phyloP scores from a whole-genome alignment of 164 flowering plant species.

The Sextonia rubra region DNA sequence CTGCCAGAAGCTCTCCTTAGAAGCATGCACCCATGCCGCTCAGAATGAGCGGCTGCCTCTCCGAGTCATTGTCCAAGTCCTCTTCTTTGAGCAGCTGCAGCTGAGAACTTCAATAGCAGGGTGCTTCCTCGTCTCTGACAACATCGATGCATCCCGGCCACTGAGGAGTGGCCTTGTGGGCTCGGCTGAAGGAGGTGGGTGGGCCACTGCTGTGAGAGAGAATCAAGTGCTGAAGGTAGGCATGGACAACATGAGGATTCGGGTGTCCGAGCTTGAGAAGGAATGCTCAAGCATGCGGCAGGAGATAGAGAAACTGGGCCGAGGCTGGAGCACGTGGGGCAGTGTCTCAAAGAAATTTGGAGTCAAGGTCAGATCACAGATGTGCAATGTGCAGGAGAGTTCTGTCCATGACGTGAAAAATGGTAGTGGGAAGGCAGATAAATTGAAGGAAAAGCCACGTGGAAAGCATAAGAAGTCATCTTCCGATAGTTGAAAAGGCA shows the following conservation, averaged over 20 bases:
- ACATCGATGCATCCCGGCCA: constrained; percentile 75
- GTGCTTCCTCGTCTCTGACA: constrained; percentile 85
- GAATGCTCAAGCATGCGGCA: constrained; percentile 86
- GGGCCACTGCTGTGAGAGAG: constrained; percentile 77
- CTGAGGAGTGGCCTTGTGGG: constrained; percentile 54
- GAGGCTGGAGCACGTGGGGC: constrained; percentile 51
- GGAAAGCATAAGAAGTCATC: constrained; percentile 49
- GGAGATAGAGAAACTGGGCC: constrained; percentile 77
- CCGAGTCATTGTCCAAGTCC: constrained; percentile 80
- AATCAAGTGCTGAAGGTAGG: constrained; percentile 88
- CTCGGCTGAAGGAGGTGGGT: constrained; percentile 53
- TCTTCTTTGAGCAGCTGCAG: constrained; percentile 93
- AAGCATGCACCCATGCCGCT: constrained; percentile 97
- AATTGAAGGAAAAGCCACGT: constrained; percentile 30
- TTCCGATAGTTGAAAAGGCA: constrained; percentile 14
- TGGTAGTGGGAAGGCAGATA: constrained; percentile 36
- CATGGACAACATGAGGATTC: constrained; percentile 80
- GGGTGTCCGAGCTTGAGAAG: constrained; percentile 86
- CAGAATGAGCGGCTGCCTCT: constrained; percentile 91
- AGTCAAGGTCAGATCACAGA: constrained; percentile 69
- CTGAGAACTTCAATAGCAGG: constrained; percentile 86
- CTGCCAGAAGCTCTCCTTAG: constrained; percentile 91
- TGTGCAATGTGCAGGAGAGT: constrained; percentile 91
- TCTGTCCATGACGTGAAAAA: constrained; percentile 56
- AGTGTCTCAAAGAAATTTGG: constrained; percentile 73